Conservation (phyloP, 140 eudicot genomes). For the Erigeron philadelphicus region DNA sequence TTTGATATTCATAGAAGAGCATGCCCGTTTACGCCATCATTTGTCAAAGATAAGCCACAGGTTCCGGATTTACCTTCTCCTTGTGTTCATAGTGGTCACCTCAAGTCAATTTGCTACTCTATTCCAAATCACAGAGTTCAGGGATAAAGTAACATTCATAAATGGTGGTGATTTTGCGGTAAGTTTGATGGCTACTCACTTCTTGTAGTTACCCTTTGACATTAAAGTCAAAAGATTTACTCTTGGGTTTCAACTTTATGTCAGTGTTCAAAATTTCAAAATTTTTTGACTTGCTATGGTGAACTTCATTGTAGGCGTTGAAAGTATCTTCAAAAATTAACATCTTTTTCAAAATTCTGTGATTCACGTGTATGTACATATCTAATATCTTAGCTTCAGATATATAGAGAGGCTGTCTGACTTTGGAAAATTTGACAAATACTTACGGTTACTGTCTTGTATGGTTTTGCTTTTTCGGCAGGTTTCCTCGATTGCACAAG, state of each 20-base stretch:
- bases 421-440: not conserved
- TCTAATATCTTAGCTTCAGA: not conserved
- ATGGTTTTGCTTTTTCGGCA: conserved; percentile 17
- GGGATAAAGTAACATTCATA: conserved; percentile 49
- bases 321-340: not conserved
- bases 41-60: conserved; percentile 81
- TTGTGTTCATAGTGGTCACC: conserved; percentile 65
- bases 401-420: conserved; percentile 1
- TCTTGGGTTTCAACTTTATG: no score
- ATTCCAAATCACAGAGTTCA: conserved; percentile 50
- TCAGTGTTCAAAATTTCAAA: no score
- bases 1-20: conserved; percentile 60
- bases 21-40: conserved; percentile 54
- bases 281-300: not conserved
- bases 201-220: conserved; percentile 3
- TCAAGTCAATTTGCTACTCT: conserved; percentile 61
- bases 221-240: not conserved
- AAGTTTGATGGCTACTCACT: conserved; percentile 30
- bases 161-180: conserved; percentile 92
- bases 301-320: not conserved
- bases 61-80: conserved; percentile 65
- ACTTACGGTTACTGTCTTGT: not conserved
- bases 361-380: not conserved
- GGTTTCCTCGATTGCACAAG: conserved; percentile 77
- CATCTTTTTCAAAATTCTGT: not conserved